phyloP scores from a whole-genome alignment of 75 land plant genomes.

The Selaginella tamariscina region DNA sequence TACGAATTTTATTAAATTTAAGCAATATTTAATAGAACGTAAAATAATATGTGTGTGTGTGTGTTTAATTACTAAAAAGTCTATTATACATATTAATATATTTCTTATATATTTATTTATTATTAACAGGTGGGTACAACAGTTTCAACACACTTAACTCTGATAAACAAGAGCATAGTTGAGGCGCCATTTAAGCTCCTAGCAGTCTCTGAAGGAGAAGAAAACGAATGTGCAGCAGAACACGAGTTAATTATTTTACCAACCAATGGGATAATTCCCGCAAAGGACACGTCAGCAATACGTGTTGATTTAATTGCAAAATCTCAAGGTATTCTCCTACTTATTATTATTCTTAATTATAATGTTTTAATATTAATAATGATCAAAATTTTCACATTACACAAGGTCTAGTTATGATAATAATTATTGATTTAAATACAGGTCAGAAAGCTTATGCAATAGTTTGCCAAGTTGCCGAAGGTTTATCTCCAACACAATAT shows the following conservation, averaged over 20 bases:
- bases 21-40: neutral
- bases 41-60: neutral
- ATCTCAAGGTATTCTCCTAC: too few species aligned
- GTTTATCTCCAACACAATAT: conserved; percentile 7
- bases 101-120: too few species aligned
- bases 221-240: neutral
- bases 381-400: too few species aligned
- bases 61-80: neutral
- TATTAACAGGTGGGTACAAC: conserved; percentile 10
- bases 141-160: neutral
- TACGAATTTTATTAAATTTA: too few species aligned
- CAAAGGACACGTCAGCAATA: neutral
- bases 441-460: conserved; percentile 10
- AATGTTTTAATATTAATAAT: too few species aligned
- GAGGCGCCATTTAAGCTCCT: conserved; percentile 1
- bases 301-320: conserved; percentile 2
- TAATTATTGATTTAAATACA: too few species aligned
- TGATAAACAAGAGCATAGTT: neutral
- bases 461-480: neutral
- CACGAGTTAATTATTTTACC: neutral
- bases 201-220: neutral
- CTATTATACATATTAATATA: neutral
- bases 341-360: too few species aligned
- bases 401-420: too few species aligned
- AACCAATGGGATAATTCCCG: neutral